phyloP scores from a whole-genome alignment of 1,284 basidiomycete genomes.

The Irpex sp. region DNA sequence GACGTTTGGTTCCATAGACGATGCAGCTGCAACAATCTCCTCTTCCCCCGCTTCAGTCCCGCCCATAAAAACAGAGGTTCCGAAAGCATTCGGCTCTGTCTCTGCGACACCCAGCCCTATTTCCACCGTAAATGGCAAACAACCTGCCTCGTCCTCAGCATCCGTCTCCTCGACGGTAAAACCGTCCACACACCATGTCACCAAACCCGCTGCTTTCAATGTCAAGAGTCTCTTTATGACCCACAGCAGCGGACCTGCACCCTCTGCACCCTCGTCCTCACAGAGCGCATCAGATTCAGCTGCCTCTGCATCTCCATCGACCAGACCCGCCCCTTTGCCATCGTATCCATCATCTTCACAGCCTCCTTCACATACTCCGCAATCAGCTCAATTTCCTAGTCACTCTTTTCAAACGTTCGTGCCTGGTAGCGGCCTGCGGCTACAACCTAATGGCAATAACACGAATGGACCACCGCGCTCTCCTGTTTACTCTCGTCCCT shows the following conservation, averaged over 20 bases:
- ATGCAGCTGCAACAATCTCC: slow-evolving; percentile 62
- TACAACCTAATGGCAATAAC: slow-evolving; percentile 31
- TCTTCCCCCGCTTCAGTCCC: slow-evolving; percentile 66
- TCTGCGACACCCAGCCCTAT: slow-evolving; percentile 45
- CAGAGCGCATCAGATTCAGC: slow-evolving; percentile 32
- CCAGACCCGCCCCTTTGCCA: slow-evolving; percentile 43
- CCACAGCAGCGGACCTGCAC: slow-evolving; percentile 31
- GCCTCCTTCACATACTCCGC: slow-evolving; percentile 30
- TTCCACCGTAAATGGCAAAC: slow-evolving; percentile 49
- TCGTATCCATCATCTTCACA: slow-evolving; percentile 26
- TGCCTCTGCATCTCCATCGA: slow-evolving; percentile 40
- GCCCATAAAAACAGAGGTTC: slow-evolving; percentile 62
- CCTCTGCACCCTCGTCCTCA: slow-evolving; percentile 31
- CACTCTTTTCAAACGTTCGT: slow-evolving; percentile 42
- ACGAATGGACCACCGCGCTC: slow-evolving; percentile 54
- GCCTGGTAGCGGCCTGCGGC: slow-evolving; percentile 22
- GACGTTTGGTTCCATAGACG: slow-evolving; percentile 84
- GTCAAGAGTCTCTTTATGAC: slow-evolving; percentile 69
- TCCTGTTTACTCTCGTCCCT: slow-evolving; percentile 57
- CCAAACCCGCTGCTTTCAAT: slow-evolving; percentile 32
- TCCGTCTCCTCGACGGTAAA: slow-evolving; percentile 31
- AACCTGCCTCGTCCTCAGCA: slow-evolving; percentile 17
- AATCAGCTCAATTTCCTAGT: slow-evolving; percentile 39
- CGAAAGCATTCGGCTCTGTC: slow-evolving; percentile 79
- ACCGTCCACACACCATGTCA: slow-evolving; percentile 18